These are phyloP conservation scores for Yarrowia sp. DNA, from an alignment of 805 yeast species.

Conservation along the genomic window DNA sequence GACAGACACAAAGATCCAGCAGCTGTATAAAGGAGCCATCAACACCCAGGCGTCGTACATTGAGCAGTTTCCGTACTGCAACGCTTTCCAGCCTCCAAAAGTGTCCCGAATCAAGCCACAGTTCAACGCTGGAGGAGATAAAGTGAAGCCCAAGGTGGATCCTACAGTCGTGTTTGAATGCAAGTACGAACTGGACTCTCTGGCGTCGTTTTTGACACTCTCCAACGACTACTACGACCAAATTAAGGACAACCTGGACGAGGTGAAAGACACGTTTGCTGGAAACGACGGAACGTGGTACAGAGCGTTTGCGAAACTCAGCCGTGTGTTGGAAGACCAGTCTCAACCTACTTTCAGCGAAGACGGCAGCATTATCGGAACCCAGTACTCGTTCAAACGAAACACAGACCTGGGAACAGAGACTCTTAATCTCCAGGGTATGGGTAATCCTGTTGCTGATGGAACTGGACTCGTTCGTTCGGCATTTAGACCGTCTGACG, in stretches of 20 bases:
- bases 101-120: constrained; percentile 3
- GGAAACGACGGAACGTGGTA: constrained; percentile 50
- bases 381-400: constrained; percentile 66
- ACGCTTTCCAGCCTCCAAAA: constrained; percentile 84
- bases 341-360: constrained; percentile 49
- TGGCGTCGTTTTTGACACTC: constrained; percentile 75
- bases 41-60: constrained; percentile 70
- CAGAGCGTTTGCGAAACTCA: constrained; percentile 50
- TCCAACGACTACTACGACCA: constrained; percentile 64
- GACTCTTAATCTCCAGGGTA: constrained; percentile 72
- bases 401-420: constrained; percentile 74
- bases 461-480: constrained; percentile 72
- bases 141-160: constrained; percentile 65
- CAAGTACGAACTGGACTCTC: constrained; percentile 81
- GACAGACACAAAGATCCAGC: constrained; percentile 48
- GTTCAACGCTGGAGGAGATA: constrained; percentile 44
- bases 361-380: constrained; percentile 47
- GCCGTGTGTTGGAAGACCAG: constrained; percentile 57
- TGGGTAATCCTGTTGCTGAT: constrained; percentile 76
- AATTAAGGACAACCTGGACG: constrained; percentile 39
- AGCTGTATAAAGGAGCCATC: constrained; percentile 71
- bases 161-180: constrained; percentile 79
- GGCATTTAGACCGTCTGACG: constrained; percentile 87
- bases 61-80: constrained; percentile 69
- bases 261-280: constrained; percentile 46